Evolutionary conservation across 176 grass and related monocot genomes (phyloP).

Genomic region (Otatea glauca): DNA sequence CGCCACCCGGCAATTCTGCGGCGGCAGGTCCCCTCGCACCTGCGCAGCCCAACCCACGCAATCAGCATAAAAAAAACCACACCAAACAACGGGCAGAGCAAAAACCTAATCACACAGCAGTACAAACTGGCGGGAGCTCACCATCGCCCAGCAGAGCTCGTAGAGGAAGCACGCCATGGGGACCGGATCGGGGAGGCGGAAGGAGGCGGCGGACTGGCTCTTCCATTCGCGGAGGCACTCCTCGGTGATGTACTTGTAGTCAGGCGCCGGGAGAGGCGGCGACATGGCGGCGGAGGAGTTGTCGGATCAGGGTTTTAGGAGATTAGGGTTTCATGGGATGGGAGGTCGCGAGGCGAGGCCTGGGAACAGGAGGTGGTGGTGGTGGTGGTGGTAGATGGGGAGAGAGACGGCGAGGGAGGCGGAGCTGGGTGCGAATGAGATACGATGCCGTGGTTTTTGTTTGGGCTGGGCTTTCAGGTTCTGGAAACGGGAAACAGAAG

Average conservation of each 20-base stretch:
- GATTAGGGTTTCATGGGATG: conserved; percentile 61
- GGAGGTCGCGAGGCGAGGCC: conserved; percentile 26
- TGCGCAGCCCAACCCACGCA: conserved; percentile 38
- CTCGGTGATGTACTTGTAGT: conserved; percentile 75
- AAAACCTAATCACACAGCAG: conserved; percentile 38
- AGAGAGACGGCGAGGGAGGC: conserved; percentile 28
- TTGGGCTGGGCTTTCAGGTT: neutral
- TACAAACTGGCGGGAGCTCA: conserved; percentile 41
- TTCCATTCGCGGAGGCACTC: conserved; percentile 96
- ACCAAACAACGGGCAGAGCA: neutral
- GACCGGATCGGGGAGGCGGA: conserved; percentile 77
- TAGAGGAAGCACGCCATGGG: conserved; percentile 94
- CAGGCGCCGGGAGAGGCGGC: conserved; percentile 56
- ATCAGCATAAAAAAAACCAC: neutral
- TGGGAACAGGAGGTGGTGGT: conserved; percentile 7
- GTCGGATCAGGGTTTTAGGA: conserved; percentile 33
- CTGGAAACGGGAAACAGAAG: neutral
- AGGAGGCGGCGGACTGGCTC: conserved; percentile 60
- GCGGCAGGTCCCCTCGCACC: conserved; percentile 79
- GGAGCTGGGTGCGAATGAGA: conserved; percentile 10
- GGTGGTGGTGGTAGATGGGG: conserved; percentile 27
- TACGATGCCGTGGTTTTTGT: neutral
- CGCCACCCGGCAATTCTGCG: conserved; percentile 76
- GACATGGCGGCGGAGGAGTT: conserved; percentile 42
- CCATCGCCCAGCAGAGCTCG: conserved; percentile 97